Conservation (phyloP, 352 stramenopile species). For the Pythium utonaiense region DNA sequence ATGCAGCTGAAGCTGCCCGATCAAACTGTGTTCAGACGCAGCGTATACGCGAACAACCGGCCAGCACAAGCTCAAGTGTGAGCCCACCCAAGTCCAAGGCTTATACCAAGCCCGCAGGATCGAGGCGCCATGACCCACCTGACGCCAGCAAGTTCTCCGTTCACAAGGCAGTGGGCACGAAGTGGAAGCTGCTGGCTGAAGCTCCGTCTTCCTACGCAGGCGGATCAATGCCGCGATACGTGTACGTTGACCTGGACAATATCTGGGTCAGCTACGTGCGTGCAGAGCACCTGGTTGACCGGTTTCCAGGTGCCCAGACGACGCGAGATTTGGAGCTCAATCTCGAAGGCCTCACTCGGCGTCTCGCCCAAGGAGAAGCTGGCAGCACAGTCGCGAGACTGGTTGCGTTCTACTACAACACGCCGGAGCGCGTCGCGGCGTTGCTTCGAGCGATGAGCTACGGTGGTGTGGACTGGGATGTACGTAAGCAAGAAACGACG, state of each 20-base stretch:
- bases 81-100: neutral
- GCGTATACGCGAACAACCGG: neutral
- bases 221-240: conserved; percentile 18
- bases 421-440: conserved; percentile 22
- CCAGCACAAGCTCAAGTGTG: neutral
- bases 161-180: neutral
- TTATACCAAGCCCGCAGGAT: neutral
- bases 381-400: conserved; percentile 10
- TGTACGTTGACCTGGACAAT: conserved; percentile 49
- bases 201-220: neutral
- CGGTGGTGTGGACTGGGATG: conserved; percentile 25
- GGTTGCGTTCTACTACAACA: conserved; percentile 33
- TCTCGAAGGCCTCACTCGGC: conserved; percentile 30
- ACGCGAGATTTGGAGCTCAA: conserved; percentile 32
- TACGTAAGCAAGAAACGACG: conserved; percentile 27
- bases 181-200: neutral
- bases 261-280: conserved; percentile 26
- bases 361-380: conserved; percentile 16
- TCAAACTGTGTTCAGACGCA: too few species aligned
- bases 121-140: neutral
- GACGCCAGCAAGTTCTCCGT: neutral
- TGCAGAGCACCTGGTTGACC: conserved; percentile 27
- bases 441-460: conserved; percentile 5
- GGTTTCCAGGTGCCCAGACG: conserved; percentile 23
- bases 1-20: too few species aligned